These are phyloP conservation scores for Phytophthora podocarpi DNA, from an alignment of 352 stramenopile species.

Conservation along the genomic window DNA sequence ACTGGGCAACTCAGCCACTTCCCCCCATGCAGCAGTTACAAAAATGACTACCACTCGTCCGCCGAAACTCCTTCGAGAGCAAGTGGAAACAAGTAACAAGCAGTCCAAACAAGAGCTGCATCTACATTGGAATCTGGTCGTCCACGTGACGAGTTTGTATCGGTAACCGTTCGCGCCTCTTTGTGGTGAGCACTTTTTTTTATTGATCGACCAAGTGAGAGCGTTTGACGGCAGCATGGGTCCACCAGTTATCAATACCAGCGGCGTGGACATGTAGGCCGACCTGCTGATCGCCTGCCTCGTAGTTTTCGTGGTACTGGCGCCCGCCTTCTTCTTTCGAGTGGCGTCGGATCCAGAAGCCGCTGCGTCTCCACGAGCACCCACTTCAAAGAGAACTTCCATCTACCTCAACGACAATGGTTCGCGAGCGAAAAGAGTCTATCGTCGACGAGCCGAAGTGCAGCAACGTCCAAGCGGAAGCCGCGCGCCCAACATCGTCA, in stretches of 20 bases:
- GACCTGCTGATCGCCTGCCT: slow-evolving; percentile 64
- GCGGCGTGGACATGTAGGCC: slow-evolving; percentile 46
- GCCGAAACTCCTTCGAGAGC: too few species aligned
- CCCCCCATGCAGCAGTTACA: too few species aligned
- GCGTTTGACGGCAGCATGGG: too few species aligned
- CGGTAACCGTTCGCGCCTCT: too few species aligned
- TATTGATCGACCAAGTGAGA: too few species aligned
- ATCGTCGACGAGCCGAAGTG: slow-evolving; percentile 11
- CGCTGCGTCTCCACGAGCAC: not conserved
- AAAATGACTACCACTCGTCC: too few species aligned
- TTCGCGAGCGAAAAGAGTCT: not conserved
- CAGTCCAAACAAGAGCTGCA: too few species aligned
- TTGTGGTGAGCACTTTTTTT: too few species aligned
- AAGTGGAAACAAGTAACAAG: too few species aligned
- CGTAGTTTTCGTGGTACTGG: slow-evolving; percentile 72
- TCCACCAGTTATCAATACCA: not conserved
- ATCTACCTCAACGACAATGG: slow-evolving; percentile 4
- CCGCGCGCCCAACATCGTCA: not conserved
- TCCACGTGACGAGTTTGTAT: too few species aligned
- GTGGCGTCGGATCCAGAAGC: not conserved
- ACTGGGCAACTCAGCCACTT: too few species aligned
- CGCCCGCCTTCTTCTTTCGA: slow-evolving; percentile 64
- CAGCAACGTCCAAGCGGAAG: slow-evolving; percentile 7
- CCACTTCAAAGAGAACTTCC: not conserved
- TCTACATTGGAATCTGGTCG: too few species aligned